A percentile compares a stretch with the other conserved stretches of the same genome.
Evolutionary conservation across 1,284 basidiomycete genomes (phyloP).

Genomic region (Leccinum griseonigrum): DNA sequence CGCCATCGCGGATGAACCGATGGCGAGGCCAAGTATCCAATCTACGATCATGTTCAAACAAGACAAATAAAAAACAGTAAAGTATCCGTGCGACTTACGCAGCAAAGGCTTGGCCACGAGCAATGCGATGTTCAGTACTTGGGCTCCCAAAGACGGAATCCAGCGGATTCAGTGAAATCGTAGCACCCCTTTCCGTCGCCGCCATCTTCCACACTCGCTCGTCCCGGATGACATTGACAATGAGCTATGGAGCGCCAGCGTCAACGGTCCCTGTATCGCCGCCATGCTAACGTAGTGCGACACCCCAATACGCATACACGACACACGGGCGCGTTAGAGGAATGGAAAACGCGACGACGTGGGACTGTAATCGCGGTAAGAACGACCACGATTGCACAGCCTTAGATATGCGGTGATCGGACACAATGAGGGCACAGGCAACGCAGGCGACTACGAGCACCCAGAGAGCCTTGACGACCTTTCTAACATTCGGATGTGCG

Average conservation of each 20-base stretch:
- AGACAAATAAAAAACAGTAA: background rate
- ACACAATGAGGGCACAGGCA: conserved; percentile 25
- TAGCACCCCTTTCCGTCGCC: conserved; percentile 12
- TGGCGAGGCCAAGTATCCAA: conserved; percentile 35
- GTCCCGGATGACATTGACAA: conserved; percentile 30
- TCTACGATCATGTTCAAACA: conserved; percentile 15
- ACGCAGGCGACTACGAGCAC: conserved; percentile 17
- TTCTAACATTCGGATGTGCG: conserved; percentile 20
- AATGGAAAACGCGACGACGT: conserved; percentile 25
- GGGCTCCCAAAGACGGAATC: conserved; percentile 20
- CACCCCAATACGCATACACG: conserved; percentile 26
- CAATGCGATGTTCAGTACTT: conserved; percentile 12
- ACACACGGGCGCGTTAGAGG: conserved; percentile 15
- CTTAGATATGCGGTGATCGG: conserved; percentile 11
- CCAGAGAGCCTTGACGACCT: conserved; percentile 24
- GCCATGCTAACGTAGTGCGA: conserved; percentile 27
- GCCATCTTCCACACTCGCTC: conserved; percentile 28
- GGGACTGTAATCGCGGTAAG: conserved; percentile 24
- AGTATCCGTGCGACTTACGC: conserved; percentile 20
- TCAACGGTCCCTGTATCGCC: conserved; percentile 30
- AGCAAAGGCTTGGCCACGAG: conserved; percentile 25
- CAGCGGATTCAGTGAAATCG: conserved; percentile 21
- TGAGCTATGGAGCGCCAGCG: conserved; percentile 30
- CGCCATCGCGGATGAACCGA: conserved; percentile 20
- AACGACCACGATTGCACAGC: conserved; percentile 24